These are phyloP conservation scores for Claviceps sorghi DNA, from an alignment of 2,329 filamentous ascomycete genomes.

Conservation along the genomic window DNA sequence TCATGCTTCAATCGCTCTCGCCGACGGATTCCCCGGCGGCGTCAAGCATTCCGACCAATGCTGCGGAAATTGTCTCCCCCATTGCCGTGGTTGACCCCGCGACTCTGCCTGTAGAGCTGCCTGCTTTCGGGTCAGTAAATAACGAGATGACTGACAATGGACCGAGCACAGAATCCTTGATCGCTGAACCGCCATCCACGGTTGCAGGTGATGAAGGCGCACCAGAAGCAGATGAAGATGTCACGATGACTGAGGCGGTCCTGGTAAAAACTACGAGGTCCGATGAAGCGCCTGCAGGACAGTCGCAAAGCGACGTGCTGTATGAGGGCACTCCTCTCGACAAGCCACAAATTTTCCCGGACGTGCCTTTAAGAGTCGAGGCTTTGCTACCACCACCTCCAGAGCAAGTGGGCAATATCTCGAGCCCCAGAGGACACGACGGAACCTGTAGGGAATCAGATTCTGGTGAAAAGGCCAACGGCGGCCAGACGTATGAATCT, in stretches of 20 bases:
- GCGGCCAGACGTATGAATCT: constrained; percentile 12
- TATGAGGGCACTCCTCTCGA: background rate
- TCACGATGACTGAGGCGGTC: constrained; percentile 1
- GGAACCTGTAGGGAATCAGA: constrained; percentile 12
- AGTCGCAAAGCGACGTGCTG: background rate
- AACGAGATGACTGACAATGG: constrained; percentile 4
- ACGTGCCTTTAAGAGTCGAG: constrained; percentile 4
- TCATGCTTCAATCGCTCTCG: constrained; percentile 32
- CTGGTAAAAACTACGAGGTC: background rate
- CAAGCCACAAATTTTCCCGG: background rate
- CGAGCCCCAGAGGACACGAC: constrained; percentile 19
- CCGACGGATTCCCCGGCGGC: constrained; percentile 22
- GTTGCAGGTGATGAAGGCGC: constrained; percentile 17
- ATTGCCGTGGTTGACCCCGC: background rate
- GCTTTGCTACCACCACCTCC: constrained; percentile 22
- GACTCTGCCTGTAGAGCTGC: constrained; percentile 2
- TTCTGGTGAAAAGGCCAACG: constrained; percentile 13
- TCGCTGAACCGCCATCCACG: constrained; percentile 19
- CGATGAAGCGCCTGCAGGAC: constrained; percentile 5
- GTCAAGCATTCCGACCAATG: background rate
- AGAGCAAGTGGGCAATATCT: constrained; percentile 26
- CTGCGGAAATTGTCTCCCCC: background rate
- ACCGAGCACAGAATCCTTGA: constrained; percentile 10
- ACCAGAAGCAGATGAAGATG: constrained; percentile 13
- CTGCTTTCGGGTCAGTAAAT: background rate